A percentile compares a stretch with the other conserved stretches of the same genome.
These are phyloP conservation scores for Dendryphion nanum DNA, from an alignment of 2,329 filamentous ascomycete species.

Conservation along the genomic window DNA sequence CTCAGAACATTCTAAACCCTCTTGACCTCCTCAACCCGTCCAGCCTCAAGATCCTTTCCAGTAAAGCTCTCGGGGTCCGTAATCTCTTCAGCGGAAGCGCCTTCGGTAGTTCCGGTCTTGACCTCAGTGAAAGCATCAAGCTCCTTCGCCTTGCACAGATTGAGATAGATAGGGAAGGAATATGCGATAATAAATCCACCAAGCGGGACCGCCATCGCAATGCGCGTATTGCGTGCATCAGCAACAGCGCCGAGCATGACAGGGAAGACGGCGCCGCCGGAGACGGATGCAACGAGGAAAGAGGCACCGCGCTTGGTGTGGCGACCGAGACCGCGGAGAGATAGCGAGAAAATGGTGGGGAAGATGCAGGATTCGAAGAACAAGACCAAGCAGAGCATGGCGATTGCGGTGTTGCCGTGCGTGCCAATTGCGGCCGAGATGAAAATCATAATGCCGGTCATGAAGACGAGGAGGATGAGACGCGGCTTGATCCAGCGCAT, in stretches of 20 bases:
- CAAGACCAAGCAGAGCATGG: slow-evolving; percentile 26
- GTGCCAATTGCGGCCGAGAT: slow-evolving; percentile 10
- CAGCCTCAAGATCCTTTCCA: slow-evolving; percentile 12
- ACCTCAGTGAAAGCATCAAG: slow-evolving; percentile 22
- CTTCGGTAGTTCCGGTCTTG: slow-evolving; percentile 11
- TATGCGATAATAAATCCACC: slow-evolving; percentile 26
- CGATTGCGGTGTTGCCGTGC: slow-evolving; percentile 10
- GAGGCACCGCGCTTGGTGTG: slow-evolving; percentile 28
- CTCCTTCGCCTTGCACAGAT: slow-evolving; percentile 27
- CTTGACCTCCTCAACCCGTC: slow-evolving; percentile 9
- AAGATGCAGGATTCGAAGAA: slow-evolving; percentile 32
- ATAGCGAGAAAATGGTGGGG: slow-evolving; percentile 29
- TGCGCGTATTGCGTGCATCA: slow-evolving; percentile 17
- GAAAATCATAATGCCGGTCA: slow-evolving; percentile 14
- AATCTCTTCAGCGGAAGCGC: not conserved
- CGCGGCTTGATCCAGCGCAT: slow-evolving; percentile 47
- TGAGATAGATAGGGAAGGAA: slow-evolving; percentile 27
- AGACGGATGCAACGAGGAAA: slow-evolving; percentile 23
- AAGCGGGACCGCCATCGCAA: slow-evolving; percentile 28
- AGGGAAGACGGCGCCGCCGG: slow-evolving; percentile 25
- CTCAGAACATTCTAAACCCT: too few species aligned
- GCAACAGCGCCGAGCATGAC: slow-evolving; percentile 28
- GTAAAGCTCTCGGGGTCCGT: slow-evolving; percentile 7
- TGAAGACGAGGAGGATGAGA: slow-evolving; percentile 15
- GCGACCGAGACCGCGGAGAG: slow-evolving; percentile 21